Evolutionary conservation across 2,329 filamentous ascomycete genomes (phyloP).

Genomic region (Dryadomyces quercus-mongolicae): DNA sequence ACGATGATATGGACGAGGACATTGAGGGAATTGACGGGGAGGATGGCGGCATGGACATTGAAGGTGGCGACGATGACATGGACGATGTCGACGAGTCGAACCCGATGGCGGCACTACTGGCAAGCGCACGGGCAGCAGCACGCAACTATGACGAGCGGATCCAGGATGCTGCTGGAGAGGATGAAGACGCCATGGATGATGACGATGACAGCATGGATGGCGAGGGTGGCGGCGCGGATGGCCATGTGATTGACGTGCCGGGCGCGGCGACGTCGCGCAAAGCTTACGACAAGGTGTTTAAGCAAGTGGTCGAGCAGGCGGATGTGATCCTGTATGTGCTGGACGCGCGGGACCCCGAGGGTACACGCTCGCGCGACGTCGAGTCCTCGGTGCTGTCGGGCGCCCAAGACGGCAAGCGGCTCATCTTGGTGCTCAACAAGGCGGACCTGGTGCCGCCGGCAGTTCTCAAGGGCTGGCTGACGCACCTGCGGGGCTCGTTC

Average conservation of each 20-base stretch:
- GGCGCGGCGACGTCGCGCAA: slow-evolving; percentile 57
- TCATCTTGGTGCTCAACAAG: slow-evolving; percentile 92
- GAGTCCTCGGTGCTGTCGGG: slow-evolving; percentile 88
- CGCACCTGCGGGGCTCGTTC: slow-evolving; percentile 77
- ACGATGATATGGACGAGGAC: slow-evolving; percentile 46
- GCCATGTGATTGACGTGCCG: slow-evolving; percentile 35
- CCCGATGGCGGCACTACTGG: slow-evolving; percentile 84
- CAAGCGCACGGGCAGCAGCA: slow-evolving; percentile 69
- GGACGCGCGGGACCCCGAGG: slow-evolving; percentile 82
- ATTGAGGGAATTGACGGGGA: slow-evolving; percentile 29
- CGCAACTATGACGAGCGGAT: slow-evolving; percentile 59
- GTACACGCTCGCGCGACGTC: slow-evolving; percentile 79
- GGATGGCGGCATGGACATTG: slow-evolving; percentile 29
- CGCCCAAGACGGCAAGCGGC: slow-evolving; percentile 52
- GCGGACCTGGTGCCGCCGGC: slow-evolving; percentile 78
- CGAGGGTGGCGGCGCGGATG: slow-evolving; percentile 35
- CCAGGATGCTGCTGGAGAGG: slow-evolving; percentile 25
- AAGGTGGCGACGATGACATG: slow-evolving; percentile 42
- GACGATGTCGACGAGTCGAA: slow-evolving; percentile 59
- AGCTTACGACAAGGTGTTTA: slow-evolving; percentile 93
- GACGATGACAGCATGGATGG: slow-evolving; percentile 34
- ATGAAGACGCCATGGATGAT: slow-evolving; percentile 33
- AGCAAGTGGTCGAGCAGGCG: slow-evolving; percentile 76
- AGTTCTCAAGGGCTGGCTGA: slow-evolving; percentile 74
- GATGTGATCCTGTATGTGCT: slow-evolving; percentile 90